Base-by-base conservation (phyloP, 345 rosid species). In the Syzygium grande region DNA sequence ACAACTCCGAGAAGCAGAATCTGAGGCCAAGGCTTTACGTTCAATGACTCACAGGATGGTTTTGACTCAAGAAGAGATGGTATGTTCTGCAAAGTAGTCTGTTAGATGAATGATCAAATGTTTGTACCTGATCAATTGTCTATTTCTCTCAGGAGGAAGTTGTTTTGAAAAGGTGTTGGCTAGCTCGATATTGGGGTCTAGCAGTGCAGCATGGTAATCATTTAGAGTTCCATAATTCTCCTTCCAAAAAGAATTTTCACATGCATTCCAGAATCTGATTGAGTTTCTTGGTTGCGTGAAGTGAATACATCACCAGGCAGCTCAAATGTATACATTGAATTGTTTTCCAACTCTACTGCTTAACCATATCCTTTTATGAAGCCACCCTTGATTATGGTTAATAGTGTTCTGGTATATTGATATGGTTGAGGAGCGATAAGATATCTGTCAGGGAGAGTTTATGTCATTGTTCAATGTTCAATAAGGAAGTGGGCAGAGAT, bases 141-240 rank as follows among this genome's bases (percentile, higher is more conserved):
- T 84, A 84, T 88, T 56, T 86, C 41, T 58, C 78, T 34, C 90
- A 98, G 99, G 99, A 98, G 92, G 99, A 98, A 93, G 99, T 98
- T 87, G 99, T 97, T 86, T 88, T 98, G 92, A 98, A 97, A 95
- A 97, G 99, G 91, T 98, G 99, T 87, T 98, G 99, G 99, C 99
- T 98, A 92, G 99, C 99, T 88, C 97, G 99, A 84, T 95, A 97
- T 91, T 93, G 98, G 99, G 98, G 97, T 68, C 92, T 98, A 87
- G 98, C 99, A 86, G 97, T 94, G 29, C 93, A 94, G 77, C 96
- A 95, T 91, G 99, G 99, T 89, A 89, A 63, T 52, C 25, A 41
- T 25, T 22, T 77, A 21, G 46, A 23, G 79, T 41, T 59, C 58
- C 56, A 34, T 51, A 38, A 51, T 52, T 84, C 34, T 84, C 56